Evolutionary conservation across 2,329 filamentous ascomycete species (phyloP).

Genomic region (Pezicula carpinea): DNA sequence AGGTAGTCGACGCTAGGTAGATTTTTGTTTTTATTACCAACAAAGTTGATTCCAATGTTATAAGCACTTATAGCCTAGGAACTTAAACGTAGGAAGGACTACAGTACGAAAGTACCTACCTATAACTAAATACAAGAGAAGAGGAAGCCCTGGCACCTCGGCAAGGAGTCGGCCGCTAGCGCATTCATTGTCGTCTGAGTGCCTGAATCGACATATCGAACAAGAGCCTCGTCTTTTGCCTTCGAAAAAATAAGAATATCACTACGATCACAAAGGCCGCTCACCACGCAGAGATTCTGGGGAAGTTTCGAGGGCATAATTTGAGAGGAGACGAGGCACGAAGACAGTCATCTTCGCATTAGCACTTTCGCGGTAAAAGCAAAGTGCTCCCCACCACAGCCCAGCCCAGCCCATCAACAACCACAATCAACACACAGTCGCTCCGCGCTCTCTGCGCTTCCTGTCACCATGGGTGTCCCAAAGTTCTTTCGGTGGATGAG

Average conservation of each 20-base stretch:
- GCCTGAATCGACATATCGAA: not conserved
- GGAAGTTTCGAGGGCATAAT: not conserved
- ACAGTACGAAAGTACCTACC: too few species aligned
- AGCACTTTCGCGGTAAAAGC: conserved; percentile 23
- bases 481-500: conserved; percentile 76
- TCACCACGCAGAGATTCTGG: conserved; percentile 1
- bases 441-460: conserved; percentile 10
- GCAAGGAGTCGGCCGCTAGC: not conserved
- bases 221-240: not conserved
- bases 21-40: too few species aligned
- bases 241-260: not conserved
- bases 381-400: conserved; percentile 4
- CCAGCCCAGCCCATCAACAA: conserved; percentile 6
- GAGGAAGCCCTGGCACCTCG: too few species aligned
- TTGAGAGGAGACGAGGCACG: not conserved
- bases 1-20: too few species aligned
- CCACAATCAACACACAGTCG: conserved; percentile 4
- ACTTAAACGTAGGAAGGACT: too few species aligned
- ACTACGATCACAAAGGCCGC: conserved; percentile 1
- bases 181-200: not conserved
- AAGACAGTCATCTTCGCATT: not conserved
- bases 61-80: too few species aligned
- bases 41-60: too few species aligned
- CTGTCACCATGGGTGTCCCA: conserved; percentile 47
- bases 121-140: too few species aligned